Conservation (phyloP, 2,329 filamentous ascomycete species). For the Alternaria brassicae region DNA sequence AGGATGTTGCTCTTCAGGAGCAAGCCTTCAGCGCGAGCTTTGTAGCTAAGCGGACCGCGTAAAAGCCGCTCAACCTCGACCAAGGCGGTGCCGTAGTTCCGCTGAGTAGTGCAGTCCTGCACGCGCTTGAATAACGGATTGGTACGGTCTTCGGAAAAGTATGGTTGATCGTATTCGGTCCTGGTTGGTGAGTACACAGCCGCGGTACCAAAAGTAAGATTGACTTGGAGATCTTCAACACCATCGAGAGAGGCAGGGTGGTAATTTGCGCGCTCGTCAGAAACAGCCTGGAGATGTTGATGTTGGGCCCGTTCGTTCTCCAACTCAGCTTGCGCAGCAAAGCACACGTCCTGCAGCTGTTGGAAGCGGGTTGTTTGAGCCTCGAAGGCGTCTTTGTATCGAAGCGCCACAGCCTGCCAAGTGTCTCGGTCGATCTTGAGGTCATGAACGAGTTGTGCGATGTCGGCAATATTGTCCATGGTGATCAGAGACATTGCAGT, state of each 20-base stretch:
- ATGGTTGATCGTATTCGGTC: neutral
- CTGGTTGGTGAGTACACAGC: constrained; percentile 14
- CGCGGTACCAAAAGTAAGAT: constrained; percentile 23
- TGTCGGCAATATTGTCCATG: constrained; percentile 18
- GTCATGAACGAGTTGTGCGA: constrained; percentile 25
- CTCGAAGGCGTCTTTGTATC: constrained; percentile 41
- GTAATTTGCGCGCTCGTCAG: neutral
- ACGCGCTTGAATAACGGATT: constrained; percentile 30
- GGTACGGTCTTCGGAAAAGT: constrained; percentile 1
- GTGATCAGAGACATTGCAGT: constrained; percentile 18
- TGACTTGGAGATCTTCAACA: neutral
- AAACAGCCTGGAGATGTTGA: constrained; percentile 17
- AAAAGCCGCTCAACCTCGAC: constrained; percentile 35
- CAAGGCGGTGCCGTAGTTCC: constrained; percentile 35
- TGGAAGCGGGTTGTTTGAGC: constrained; percentile 29
- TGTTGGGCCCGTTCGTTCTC: constrained; percentile 38
- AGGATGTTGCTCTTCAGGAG: constrained; percentile 41
- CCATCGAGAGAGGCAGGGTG: constrained; percentile 8
- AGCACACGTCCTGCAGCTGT: constrained; percentile 38
- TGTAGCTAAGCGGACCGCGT: constrained; percentile 32
- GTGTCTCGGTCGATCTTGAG: constrained; percentile 42
- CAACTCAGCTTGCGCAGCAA: constrained; percentile 43
- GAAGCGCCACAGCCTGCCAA: constrained; percentile 37
- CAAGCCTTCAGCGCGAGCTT: constrained; percentile 37
- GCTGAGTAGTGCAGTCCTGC: constrained; percentile 24